Percentiles rank a stretch among this genome's conserved stretches.
These are phyloP conservation scores for Haematococcus lacustris DNA, from an alignment of 139 green algal genomes.

Conservation along the genomic window DNA sequence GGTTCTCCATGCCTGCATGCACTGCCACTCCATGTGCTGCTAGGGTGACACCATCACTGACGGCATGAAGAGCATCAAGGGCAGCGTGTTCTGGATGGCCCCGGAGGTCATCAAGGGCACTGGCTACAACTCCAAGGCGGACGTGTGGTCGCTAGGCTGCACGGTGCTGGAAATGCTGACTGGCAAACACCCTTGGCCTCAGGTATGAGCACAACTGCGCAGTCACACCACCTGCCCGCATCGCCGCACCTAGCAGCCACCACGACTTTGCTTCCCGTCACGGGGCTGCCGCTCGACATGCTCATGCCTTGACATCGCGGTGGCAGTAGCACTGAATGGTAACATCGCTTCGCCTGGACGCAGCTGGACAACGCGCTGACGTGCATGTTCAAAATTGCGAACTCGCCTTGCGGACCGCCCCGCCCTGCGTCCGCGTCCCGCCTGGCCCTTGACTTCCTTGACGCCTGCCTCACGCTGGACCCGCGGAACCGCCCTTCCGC, in stretches of 20 bases:
- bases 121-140: conserved; percentile 61
- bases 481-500: conserved; percentile 51
- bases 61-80: conserved; percentile 68
- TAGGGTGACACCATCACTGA: conserved; percentile 39
- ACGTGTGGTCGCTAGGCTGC: conserved; percentile 95
- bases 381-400: conserved; percentile 84
- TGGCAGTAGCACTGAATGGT: neutral
- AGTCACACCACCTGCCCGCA: no score
- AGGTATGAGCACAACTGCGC: no score
- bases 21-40: no score
- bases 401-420: conserved; percentile 56
- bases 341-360: neutral
- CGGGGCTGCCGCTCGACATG: neutral
- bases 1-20: no score
- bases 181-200: conserved; percentile 61
- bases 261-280: neutral
- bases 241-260: neutral
- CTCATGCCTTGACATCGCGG: neutral
- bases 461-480: conserved; percentile 53
- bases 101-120: conserved; percentile 60
- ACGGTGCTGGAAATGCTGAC: conserved; percentile 96
- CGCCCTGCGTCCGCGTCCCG: conserved; percentile 40
- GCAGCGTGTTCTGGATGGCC: conserved; percentile 96
- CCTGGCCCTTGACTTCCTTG: conserved; percentile 78
- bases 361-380: conserved; percentile 42